These are phyloP conservation scores for Fusarium sp. DNA, from an alignment of 2,329 filamentous ascomycete genomes.

Conservation along the genomic window DNA sequence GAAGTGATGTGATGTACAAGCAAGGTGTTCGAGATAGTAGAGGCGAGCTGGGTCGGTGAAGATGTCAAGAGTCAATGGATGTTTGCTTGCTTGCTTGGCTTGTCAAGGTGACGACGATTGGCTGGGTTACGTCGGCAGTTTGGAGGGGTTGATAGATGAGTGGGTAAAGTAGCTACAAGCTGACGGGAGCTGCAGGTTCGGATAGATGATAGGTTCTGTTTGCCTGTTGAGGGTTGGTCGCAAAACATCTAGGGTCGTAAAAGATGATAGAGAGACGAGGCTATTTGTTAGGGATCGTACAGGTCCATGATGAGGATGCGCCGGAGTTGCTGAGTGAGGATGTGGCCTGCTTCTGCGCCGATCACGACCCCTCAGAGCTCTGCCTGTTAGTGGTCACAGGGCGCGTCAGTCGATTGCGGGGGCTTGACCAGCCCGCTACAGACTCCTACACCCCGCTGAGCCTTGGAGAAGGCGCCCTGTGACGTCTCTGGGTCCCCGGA, in stretches of 20 bases:
- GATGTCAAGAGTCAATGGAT: constrained; percentile 18
- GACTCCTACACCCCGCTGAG: constrained; percentile 16
- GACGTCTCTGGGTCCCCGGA: constrained; percentile 1
- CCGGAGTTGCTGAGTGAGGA: constrained; percentile 15
- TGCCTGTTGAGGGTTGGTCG: neutral
- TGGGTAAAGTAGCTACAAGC: neutral
- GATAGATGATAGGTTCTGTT: neutral
- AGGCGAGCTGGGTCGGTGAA: constrained; percentile 8
- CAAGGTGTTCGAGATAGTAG: neutral
- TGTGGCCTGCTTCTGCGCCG: constrained; percentile 36
- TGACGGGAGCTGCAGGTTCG: neutral
- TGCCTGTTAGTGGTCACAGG: constrained; percentile 32
- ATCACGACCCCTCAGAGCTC: constrained; percentile 23
- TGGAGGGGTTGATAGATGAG: constrained; percentile 23
- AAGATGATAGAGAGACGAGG: neutral
- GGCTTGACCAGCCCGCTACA: constrained; percentile 2
- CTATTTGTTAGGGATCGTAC: constrained; percentile 6
- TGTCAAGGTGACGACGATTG: constrained; percentile 17
- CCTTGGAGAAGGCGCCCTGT: constrained; percentile 1
- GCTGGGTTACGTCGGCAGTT: constrained; percentile 15
- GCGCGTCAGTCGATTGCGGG: constrained; percentile 36
- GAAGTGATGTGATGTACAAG: neutral
- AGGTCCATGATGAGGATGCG: constrained; percentile 1
- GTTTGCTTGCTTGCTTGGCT: constrained; percentile 8
- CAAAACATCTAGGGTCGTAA: neutral